Percentiles rank a stretch among this genome's conserved stretches.
Evolutionary conservation across 192 early-diverging fungal species (phyloP).

Genomic region (Geranomyces variabilis): DNA sequence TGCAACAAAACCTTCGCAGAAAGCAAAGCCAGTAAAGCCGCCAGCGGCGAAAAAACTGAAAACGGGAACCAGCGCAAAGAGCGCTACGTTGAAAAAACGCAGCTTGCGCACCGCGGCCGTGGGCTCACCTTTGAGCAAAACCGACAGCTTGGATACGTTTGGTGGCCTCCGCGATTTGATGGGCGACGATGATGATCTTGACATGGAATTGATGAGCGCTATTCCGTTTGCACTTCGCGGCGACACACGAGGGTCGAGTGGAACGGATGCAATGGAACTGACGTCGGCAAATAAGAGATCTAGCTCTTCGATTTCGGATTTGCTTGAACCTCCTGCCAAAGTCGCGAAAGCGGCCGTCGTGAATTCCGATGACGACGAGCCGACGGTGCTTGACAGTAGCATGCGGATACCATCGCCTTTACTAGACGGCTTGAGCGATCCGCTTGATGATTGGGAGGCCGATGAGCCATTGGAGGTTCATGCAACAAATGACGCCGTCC

Average conservation of each 20-base stretch:
- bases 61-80: background rate
- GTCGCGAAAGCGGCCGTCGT: background rate
- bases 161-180: background rate
- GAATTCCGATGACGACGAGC: no score
- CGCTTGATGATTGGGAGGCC: no score
- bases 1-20: background rate
- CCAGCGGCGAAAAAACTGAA: no score
- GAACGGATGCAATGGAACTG: background rate
- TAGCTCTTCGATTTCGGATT: background rate
- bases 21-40: background rate
- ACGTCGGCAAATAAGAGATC: background rate
- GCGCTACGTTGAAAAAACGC: background rate
- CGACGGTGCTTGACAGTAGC: no score
- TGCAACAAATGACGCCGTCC: no score
- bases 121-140: background rate
- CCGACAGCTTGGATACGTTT: background rate
- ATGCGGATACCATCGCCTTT: no score
- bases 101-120: no score
- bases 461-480: no score
- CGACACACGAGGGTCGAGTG: background rate
- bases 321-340: background rate
- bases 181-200: constrained; percentile 10
- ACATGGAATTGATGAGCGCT: background rate
- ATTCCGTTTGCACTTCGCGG: constrained; percentile 7
- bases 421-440: no score